A percentile compares a stretch with the other conserved stretches of the same genome.
Conservation (phyloP, 257 asterid genomes). For the Orobanche coerulescens region DNA sequence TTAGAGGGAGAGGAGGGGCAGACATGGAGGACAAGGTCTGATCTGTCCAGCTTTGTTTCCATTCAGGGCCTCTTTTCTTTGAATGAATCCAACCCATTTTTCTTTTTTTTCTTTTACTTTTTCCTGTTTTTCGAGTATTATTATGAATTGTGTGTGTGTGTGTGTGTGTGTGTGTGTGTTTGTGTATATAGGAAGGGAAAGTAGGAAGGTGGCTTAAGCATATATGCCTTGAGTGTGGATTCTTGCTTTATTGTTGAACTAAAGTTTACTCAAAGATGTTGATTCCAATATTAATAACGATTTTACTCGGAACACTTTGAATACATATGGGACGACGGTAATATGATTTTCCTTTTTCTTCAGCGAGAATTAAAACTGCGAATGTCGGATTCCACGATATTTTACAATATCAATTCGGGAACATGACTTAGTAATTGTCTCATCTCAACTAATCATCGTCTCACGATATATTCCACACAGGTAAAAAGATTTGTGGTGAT, state of each 20-base stretch:
- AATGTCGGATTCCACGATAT: too few relatives aligned
- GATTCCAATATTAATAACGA: slow-evolving; percentile 24
- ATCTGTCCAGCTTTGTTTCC: slow-evolving; percentile 50
- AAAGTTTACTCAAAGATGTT: slow-evolving; percentile 34
- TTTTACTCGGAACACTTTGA: neutral
- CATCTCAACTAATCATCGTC: too few relatives aligned
- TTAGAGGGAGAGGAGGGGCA: slow-evolving; percentile 50
- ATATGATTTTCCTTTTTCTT: too few relatives aligned
- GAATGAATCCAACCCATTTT: slow-evolving; percentile 41
- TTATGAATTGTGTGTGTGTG: neutral
- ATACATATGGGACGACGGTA: too few relatives aligned
- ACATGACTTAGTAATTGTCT: too few relatives aligned
- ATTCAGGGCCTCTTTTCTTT: slow-evolving; percentile 38
- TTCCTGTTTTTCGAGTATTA: neutral
- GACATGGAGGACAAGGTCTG: slow-evolving; percentile 43
- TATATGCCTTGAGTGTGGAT: slow-evolving; percentile 58
- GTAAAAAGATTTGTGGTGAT: too few relatives aligned
- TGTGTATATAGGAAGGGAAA: slow-evolving; percentile 11
- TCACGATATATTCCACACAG: too few relatives aligned
- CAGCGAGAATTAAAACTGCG: too few relatives aligned
- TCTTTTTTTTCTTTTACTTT: neutral
- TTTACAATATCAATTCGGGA: too few relatives aligned
- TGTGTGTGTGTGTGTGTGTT: neutral
- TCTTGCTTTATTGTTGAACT: slow-evolving; percentile 34
- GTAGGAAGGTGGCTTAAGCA: slow-evolving; percentile 33